Conservation (phyloP, 495 filamentous ascomycete species). For the Thermothielavioides terrestris region DNA sequence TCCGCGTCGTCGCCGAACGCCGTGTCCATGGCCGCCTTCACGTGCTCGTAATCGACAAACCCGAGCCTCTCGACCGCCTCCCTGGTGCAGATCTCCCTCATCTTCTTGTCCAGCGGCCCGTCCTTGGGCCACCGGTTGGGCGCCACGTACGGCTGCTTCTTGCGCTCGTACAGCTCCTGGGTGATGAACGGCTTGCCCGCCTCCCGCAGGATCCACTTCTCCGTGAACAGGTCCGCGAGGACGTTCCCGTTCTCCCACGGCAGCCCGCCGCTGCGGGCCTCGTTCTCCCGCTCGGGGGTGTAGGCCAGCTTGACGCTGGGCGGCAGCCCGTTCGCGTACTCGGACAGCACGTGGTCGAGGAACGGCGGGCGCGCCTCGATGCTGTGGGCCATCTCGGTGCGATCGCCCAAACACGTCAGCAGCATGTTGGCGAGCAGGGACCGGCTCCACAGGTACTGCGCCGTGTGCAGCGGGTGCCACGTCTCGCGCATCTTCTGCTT, state of each 20-base stretch:
- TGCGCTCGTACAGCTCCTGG: conserved; percentile 38
- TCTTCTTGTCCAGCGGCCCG: conserved; percentile 32
- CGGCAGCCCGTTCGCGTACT: conserved; percentile 41
- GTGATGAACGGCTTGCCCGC: conserved; percentile 43
- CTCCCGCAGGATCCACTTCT: conserved; percentile 45
- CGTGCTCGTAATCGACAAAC: conserved; percentile 30
- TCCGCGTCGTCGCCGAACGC: conserved; percentile 26
- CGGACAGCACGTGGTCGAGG: conserved; percentile 43
- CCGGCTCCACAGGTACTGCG: conserved; percentile 38
- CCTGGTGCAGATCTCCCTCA: conserved; percentile 27
- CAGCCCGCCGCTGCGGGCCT: neutral
- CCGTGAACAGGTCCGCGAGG: conserved; percentile 16
- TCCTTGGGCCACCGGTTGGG: conserved; percentile 17
- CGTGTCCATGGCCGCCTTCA: conserved; percentile 20
- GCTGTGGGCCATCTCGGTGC: conserved; percentile 44
- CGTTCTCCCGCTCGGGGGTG: conserved; percentile 9
- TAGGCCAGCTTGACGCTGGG: conserved; percentile 40
- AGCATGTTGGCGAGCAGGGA: conserved; percentile 34
- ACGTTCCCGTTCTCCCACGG: neutral
- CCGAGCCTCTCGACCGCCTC: conserved; percentile 37
- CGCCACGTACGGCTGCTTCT: conserved; percentile 39
- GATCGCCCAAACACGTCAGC: conserved; percentile 40
- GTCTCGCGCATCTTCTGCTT: conserved; percentile 24
- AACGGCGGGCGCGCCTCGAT: conserved; percentile 43
- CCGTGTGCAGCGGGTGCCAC: conserved; percentile 46